Evolutionary conservation across 176 grass and related monocot genomes (phyloP).

Genomic region (Bolboschoenus planiculmis): DNA sequence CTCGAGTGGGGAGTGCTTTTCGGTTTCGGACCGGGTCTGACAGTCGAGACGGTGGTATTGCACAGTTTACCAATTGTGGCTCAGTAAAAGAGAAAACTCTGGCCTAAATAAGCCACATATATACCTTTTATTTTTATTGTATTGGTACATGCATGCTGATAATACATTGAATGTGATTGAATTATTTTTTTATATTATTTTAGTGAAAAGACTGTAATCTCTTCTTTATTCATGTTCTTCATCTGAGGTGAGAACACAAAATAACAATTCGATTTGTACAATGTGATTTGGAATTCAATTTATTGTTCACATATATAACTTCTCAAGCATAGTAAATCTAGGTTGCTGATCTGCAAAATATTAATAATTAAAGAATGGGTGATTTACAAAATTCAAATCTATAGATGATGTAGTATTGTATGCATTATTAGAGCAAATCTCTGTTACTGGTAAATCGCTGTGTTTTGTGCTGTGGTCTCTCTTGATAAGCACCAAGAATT

Average conservation of each 20-base stretch:
- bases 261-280: background rate
- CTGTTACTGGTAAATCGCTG: too few relatives aligned
- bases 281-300: background rate
- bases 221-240: background rate
- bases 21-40: background rate
- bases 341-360: background rate
- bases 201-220: background rate
- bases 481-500: background rate
- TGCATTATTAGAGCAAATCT: background rate
- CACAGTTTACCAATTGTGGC: background rate
- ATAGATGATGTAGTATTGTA: background rate
- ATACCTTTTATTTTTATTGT: too few relatives aligned
- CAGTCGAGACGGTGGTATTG: background rate
- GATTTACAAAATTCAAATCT: background rate
- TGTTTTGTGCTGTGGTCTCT: background rate
- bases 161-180: background rate
- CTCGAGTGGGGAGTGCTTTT: background rate
- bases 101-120: background rate
- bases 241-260: background rate
- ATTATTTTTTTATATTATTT: background rate
- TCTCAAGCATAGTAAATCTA: background rate
- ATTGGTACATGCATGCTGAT: background rate
- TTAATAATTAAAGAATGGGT: background rate
- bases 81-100: background rate
- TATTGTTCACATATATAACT: too few relatives aligned